A percentile compares a stretch with the other conserved stretches of the same genome.
Evolutionary conservation across 2,329 filamentous ascomycete genomes (phyloP).

Genomic region (Stagonosporopsis chrysanthemi): DNA sequence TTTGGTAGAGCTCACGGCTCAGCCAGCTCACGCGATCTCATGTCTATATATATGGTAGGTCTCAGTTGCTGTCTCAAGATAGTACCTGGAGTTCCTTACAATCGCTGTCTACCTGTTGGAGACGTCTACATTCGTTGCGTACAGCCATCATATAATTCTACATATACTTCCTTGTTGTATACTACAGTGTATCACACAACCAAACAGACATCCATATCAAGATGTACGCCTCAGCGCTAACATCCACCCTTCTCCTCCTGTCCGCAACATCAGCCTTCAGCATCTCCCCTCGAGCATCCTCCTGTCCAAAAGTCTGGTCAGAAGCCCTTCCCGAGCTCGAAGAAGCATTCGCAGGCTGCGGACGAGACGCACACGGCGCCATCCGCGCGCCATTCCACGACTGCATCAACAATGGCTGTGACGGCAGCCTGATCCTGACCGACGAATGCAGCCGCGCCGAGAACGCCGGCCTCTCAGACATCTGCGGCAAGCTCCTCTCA

Average conservation of each 20-base stretch:
- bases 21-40: neutral
- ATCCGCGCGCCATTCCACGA: conserved; percentile 40
- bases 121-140: conserved; percentile 1
- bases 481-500: conserved; percentile 48
- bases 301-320: conserved; percentile 33
- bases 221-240: conserved; percentile 15
- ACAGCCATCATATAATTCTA: neutral
- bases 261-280: conserved; percentile 20
- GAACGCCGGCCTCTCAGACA: conserved; percentile 54
- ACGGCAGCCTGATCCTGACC: conserved; percentile 36
- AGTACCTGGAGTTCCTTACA: neutral
- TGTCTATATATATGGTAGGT: conserved; percentile 14
- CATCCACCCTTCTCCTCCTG: conserved; percentile 9
- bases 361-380: conserved; percentile 28
- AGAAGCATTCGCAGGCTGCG: conserved; percentile 28
- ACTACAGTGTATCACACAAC: neutral
- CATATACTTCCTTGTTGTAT: neutral
- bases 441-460: conserved; percentile 42
- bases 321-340: conserved; percentile 26
- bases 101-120: conserved; percentile 2
- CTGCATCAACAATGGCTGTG: conserved; percentile 39
- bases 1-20: neutral
- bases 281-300: conserved; percentile 19
- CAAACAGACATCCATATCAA: neutral
- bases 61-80: conserved; percentile 3